These are phyloP conservation scores for Rhodamnia argentea DNA, from an alignment of 345 rosid genomes.

Conservation along the genomic window DNA sequence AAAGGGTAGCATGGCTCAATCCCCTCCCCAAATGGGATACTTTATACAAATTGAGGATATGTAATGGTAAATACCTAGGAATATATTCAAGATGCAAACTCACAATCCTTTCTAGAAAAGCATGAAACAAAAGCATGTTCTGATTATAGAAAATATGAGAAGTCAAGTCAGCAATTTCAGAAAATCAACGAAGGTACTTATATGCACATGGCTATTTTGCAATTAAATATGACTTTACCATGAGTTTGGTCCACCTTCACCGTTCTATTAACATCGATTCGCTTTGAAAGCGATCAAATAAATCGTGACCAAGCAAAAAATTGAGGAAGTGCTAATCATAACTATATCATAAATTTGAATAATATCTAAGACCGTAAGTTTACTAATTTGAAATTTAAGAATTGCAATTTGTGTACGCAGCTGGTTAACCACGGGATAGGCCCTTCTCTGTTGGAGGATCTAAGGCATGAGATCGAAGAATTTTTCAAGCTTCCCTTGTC, in stretches of 20 bases:
- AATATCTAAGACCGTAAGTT: not conserved
- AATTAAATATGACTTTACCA: not conserved
- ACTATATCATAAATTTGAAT: not conserved
- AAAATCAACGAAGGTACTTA: not conserved
- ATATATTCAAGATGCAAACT: not conserved
- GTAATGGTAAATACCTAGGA: not conserved
- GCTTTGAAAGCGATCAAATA: not conserved
- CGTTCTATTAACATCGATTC: not conserved
- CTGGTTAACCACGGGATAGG: conserved; percentile 7
- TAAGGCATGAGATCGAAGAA: conserved; percentile 1
- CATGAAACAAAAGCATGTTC: not conserved
- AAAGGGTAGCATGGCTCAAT: too few species aligned
- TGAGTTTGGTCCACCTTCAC: not conserved
- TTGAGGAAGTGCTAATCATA: not conserved
- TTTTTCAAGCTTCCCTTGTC: conserved; percentile 1
- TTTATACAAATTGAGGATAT: not conserved
- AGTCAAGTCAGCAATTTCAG: not conserved
- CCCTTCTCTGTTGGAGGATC: not conserved
- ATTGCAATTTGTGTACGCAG: not conserved
- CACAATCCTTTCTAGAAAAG: not conserved
- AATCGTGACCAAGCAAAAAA: not conserved
- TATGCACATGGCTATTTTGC: not conserved
- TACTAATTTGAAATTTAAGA: not conserved
- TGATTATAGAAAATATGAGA: not conserved
- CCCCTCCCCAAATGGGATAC: not conserved